Evolutionary conservation across 2,329 filamentous ascomycete genomes (phyloP), one percentile per base, ranked within the genome.

Genomic region (Diaporthe batatas): DNA sequence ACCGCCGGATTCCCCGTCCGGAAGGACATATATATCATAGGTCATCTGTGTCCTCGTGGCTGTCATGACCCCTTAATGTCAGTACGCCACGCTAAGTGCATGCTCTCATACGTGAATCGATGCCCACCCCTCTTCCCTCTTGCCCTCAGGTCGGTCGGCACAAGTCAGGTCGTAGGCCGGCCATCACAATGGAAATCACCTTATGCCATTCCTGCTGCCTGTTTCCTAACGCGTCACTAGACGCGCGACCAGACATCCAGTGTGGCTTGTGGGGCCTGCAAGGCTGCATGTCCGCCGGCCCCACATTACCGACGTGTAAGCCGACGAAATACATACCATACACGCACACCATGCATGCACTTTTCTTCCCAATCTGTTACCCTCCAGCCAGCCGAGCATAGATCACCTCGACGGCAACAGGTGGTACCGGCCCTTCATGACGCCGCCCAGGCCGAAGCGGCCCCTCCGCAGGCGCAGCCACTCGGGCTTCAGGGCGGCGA

Each of bases 401-500:
- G n/a, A n/a, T 70, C 54, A 70, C 51, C 68, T 59, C 42, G 68
- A 42, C 14, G 68, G 68, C n/a, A 70, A 39, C 1, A 70, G 55
- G 16, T 59, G 68, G 53, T 70, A 70, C 0, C 42, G 54, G 8
- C 25, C 68, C 67, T 70, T 69, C 39, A 64, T 44, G 16, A 59
- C n/a, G 3, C 55, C 44, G 32, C 32, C 65, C n/a, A 70, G 6
- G 18, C 71, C 69, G n/a, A 73, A 44, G 14, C 62, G n/a, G 7
- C 62, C n/a, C n/a, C 62, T 67, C 32, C 62, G 44, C 44, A 67
- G 32, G 47, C 62, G 62, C n/a, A 51, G 6, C 67, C 67, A 70
- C 39, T 69, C 67, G 0, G 71, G 71, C 67, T 58, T 59, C 16
- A 73, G 58, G 7, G 54, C 51, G 16, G 29, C 39, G 10, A 55